A percentile compares a stretch with the other conserved stretches of the same genome.
These are phyloP conservation scores for Daedaleopsis nitida DNA, from an alignment of 768 basidiomycete species.

Conservation along the genomic window DNA sequence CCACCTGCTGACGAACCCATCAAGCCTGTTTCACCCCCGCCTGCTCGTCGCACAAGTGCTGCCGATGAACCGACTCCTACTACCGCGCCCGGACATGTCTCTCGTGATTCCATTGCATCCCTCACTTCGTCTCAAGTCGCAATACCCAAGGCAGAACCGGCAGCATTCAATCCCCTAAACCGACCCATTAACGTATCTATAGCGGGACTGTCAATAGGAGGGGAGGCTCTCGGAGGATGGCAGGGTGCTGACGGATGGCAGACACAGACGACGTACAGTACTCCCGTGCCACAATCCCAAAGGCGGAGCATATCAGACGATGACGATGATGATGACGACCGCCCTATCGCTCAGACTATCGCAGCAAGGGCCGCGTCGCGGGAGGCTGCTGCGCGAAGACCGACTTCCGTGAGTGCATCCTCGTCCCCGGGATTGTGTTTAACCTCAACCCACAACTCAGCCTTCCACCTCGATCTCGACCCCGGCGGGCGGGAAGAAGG, in stretches of 20 bases:
- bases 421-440: too few relatives aligned
- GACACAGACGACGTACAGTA: slow-evolving; percentile 26
- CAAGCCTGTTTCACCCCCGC: slow-evolving; percentile 19
- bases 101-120: slow-evolving; percentile 21
- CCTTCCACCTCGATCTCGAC: slow-evolving; percentile 6
- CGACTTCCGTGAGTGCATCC: slow-evolving; percentile 17
- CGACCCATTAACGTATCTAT: slow-evolving; percentile 31
- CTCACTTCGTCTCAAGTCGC: slow-evolving; percentile 12
- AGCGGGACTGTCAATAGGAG: slow-evolving; percentile 50
- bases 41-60: slow-evolving; percentile 39
- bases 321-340: slow-evolving; percentile 37
- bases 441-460: background rate
- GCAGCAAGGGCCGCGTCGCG: slow-evolving; percentile 22
- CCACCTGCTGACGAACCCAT: slow-evolving; percentile 5
- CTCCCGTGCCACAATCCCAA: slow-evolving; percentile 31
- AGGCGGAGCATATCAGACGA: slow-evolving; percentile 31
- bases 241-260: slow-evolving; percentile 55
- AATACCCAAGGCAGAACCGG: slow-evolving; percentile 13
- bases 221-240: slow-evolving; percentile 54
- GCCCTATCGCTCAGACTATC: slow-evolving; percentile 29
- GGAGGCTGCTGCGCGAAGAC: slow-evolving; percentile 18
- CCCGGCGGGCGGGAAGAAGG: slow-evolving; percentile 24
- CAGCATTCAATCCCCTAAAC: slow-evolving; percentile 32
- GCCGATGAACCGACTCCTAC: slow-evolving; percentile 32
- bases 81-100: slow-evolving; percentile 13